Evolutionary conservation across 768 basidiomycete species (phyloP).

Genomic region (Trametes punicea): DNA sequence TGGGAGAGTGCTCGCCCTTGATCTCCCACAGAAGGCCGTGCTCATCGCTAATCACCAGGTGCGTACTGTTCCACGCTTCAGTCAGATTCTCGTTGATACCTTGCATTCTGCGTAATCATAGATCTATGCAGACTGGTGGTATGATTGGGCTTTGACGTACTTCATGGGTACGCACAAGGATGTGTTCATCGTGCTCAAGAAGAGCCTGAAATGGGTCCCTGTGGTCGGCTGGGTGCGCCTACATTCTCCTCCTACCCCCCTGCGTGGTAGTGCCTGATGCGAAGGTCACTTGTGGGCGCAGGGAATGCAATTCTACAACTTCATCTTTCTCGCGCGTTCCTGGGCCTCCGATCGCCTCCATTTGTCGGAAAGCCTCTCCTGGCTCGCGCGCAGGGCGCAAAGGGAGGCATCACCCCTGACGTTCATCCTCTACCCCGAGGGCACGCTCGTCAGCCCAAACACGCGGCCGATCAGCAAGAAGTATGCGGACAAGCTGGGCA

Average conservation of each 20-base stretch:
- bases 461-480: constrained; percentile 83
- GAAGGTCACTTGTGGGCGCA: constrained; percentile 27
- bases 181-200: constrained; percentile 91
- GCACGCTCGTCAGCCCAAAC: constrained; percentile 85
- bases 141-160: constrained; percentile 81
- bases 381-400: constrained; percentile 68
- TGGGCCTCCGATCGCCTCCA: constrained; percentile 82
- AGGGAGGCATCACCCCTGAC: constrained; percentile 67
- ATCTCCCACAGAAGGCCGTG: constrained; percentile 76
- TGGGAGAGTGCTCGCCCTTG: constrained; percentile 58
- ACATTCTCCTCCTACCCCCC: neutral
- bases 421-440: constrained; percentile 92
- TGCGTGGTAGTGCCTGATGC: neutral
- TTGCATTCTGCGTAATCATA: constrained; percentile 26
- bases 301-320: constrained; percentile 93
- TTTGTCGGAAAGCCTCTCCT: constrained; percentile 61
- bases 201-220: constrained; percentile 82
- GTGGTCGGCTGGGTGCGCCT: constrained; percentile 79
- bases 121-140: constrained; percentile 83
- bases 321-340: constrained; percentile 89
- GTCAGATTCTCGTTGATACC: neutral
- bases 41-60: constrained; percentile 95
- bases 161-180: constrained; percentile 64
- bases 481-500: constrained; percentile 84
- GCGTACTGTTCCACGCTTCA: constrained; percentile 14